A percentile compares a stretch with the other conserved stretches of the same genome.
These are phyloP conservation scores for Musa balbisiana DNA, from an alignment of 202 grass and related monocot species.

Conservation along the genomic window DNA sequence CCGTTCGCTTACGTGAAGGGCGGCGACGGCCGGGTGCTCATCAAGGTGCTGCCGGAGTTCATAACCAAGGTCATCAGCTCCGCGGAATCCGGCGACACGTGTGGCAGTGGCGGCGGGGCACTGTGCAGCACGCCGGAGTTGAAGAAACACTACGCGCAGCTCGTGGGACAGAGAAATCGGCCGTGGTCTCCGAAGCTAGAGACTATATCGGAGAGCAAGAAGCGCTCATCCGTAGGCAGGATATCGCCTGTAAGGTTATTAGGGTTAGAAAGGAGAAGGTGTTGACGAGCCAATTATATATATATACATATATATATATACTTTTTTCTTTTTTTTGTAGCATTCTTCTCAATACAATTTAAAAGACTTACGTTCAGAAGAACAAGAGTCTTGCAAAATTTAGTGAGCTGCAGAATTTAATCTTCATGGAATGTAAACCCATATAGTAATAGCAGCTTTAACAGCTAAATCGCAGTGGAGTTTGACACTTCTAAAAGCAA, in stretches of 20 bases:
- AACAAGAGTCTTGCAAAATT: too few species aligned
- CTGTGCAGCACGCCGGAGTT: conserved; percentile 83
- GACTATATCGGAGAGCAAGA: conserved; percentile 53
- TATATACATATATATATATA: too few species aligned
- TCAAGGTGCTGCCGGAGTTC: conserved; percentile 58
- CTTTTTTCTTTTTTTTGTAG: too few species aligned
- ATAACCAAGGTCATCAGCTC: conserved; percentile 29
- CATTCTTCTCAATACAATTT: too few species aligned
- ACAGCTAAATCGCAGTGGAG: too few species aligned
- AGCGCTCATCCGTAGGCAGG: conserved; percentile 7
- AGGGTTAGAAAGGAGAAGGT: conserved; percentile 21
- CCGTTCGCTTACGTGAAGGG: conserved; percentile 59
- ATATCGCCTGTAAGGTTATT: conserved; percentile 45
- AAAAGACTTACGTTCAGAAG: too few species aligned
- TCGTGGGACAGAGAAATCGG: conserved; percentile 42
- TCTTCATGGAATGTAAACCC: too few species aligned
- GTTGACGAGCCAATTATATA: neutral
- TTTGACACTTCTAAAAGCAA: too few species aligned
- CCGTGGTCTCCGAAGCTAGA: conserved; percentile 69
- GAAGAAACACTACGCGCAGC: conserved; percentile 67
- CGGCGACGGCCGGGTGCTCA: conserved; percentile 35
- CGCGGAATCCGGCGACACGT: neutral
- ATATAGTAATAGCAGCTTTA: too few species aligned
- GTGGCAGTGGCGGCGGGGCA: neutral
- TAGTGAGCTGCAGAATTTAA: too few species aligned